Evolutionary conservation across 2,329 filamentous ascomycete genomes (phyloP).

Genomic region (Cladosporium cucumerinum): DNA sequence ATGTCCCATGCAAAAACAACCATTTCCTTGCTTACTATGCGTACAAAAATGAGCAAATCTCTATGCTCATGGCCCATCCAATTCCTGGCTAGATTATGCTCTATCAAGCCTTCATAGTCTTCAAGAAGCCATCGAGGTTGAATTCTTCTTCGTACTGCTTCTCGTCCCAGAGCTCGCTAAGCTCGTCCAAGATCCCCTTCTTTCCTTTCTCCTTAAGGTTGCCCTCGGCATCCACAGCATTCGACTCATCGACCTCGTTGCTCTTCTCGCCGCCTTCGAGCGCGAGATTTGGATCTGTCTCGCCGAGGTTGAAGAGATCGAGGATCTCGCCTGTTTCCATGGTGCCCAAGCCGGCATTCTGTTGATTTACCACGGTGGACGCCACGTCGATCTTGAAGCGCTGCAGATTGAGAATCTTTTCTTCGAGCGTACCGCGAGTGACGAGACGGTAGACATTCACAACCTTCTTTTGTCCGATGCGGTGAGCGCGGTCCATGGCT

Average conservation of each 20-base stretch:
- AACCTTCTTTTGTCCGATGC: constrained; percentile 99
- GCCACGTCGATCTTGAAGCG: constrained; percentile 99
- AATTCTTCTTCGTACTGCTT: constrained; percentile 98
- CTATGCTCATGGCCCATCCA: neutral
- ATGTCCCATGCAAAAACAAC: neutral
- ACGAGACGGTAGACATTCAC: constrained; percentile 98
- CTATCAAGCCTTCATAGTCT: constrained; percentile 62
- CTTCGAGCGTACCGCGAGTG: constrained; percentile 90
- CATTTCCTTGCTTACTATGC: neutral
- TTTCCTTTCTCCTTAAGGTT: constrained; percentile 93
- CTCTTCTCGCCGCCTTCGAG: constrained; percentile 47
- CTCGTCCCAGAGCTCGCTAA: constrained; percentile 96
- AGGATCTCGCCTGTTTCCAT: constrained; percentile 99
- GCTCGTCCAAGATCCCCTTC: constrained; percentile 91
- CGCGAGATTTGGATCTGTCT: constrained; percentile 52
- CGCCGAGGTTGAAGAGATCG: constrained; percentile 89
- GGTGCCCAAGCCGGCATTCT: constrained; percentile 87
- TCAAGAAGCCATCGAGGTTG: constrained; percentile 90
- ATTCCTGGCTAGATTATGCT: neutral
- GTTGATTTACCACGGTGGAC: constrained; percentile 96
- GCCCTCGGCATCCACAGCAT: constrained; percentile 74
- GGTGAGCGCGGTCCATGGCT: constrained; percentile 97
- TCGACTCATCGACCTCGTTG: constrained; percentile 70
- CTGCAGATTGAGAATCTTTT: constrained; percentile 95
- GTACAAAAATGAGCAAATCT: neutral